These are phyloP conservation scores for Wickerhamiella sergipiensis DNA, from an alignment of 805 yeast genomes.

Conservation along the genomic window DNA sequence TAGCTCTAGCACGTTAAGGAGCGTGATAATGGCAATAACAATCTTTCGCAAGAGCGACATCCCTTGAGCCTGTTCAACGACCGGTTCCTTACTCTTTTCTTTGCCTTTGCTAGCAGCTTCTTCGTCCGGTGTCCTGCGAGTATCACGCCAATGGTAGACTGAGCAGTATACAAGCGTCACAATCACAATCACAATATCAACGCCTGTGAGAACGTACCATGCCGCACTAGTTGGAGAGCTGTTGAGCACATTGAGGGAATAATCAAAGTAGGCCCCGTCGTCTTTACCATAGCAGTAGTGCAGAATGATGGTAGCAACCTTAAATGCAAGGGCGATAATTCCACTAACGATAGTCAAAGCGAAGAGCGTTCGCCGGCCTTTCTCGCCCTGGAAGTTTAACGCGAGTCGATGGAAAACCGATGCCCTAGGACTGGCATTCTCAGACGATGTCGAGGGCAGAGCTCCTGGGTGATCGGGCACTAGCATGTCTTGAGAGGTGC, in stretches of 20 bases:
- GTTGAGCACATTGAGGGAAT: not conserved
- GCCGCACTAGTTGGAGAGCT: not conserved
- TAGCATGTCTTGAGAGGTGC: not conserved
- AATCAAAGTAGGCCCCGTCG: not conserved
- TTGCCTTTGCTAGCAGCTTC: not conserved
- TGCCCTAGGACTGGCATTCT: no score
- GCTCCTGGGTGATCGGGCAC: not conserved
- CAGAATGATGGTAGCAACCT: conserved; percentile 8
- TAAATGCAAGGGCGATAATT: conserved; percentile 8
- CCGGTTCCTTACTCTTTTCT: not conserved
- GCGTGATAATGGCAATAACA: conserved; percentile 5
- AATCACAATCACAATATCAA: conserved; percentile 7
- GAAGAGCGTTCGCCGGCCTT: conserved; percentile 2
- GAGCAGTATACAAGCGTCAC: not conserved
- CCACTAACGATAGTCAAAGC: conserved; percentile 9
- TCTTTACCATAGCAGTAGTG: conserved; percentile 5
- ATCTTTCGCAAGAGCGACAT: conserved; percentile 6
- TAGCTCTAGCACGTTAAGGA: not conserved
- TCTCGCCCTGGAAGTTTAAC: not conserved
- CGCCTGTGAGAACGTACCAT: conserved; percentile 12
- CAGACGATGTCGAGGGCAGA: no score
- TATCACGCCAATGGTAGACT: not conserved
- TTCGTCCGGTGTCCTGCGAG: not conserved
- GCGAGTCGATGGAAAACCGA: not conserved
- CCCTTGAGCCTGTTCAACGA: not conserved